These are phyloP conservation scores for Populus alba DNA, from an alignment of 345 rosid genomes.

Conservation along the genomic window DNA sequence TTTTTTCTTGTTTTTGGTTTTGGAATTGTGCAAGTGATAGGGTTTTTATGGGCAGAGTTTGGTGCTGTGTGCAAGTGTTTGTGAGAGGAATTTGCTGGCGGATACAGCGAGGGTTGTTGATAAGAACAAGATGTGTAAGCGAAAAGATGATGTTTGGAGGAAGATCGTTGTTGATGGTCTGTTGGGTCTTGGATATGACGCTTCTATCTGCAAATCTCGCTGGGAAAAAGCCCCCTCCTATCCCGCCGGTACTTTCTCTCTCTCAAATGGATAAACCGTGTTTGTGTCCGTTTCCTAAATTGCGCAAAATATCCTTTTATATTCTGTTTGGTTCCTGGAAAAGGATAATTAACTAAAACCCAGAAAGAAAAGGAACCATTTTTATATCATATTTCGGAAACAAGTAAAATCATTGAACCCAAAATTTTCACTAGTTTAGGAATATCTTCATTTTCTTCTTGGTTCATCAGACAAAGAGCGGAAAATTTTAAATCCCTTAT, in stretches of 20 bases:
- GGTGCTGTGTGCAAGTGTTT: slow-evolving; percentile 47
- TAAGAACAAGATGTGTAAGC: slow-evolving; percentile 56
- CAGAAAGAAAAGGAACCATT: background rate
- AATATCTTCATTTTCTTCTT: background rate
- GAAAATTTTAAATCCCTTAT: background rate
- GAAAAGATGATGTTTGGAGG: slow-evolving; percentile 53
- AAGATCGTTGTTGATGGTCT: slow-evolving; percentile 53
- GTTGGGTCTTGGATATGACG: slow-evolving; percentile 61
- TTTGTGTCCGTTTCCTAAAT: background rate
- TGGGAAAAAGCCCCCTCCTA: slow-evolving; percentile 73
- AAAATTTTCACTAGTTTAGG: background rate
- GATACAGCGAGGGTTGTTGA: slow-evolving; percentile 70
- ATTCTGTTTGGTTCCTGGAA: background rate
- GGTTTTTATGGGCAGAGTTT: slow-evolving; percentile 42
- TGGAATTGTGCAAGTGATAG: background rate
- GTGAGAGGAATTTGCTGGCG: slow-evolving; percentile 60
- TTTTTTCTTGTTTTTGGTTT: background rate
- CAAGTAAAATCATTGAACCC: background rate
- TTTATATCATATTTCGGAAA: background rate
- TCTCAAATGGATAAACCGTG: background rate
- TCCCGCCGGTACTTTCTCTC: slow-evolving; percentile 61
- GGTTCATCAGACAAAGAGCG: background rate
- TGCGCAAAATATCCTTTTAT: background rate
- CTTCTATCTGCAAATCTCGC: slow-evolving; percentile 75
- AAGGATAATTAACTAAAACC: background rate